Conservation (phyloP, 805 yeast genomes). For the Ogataea trehalophila region DNA sequence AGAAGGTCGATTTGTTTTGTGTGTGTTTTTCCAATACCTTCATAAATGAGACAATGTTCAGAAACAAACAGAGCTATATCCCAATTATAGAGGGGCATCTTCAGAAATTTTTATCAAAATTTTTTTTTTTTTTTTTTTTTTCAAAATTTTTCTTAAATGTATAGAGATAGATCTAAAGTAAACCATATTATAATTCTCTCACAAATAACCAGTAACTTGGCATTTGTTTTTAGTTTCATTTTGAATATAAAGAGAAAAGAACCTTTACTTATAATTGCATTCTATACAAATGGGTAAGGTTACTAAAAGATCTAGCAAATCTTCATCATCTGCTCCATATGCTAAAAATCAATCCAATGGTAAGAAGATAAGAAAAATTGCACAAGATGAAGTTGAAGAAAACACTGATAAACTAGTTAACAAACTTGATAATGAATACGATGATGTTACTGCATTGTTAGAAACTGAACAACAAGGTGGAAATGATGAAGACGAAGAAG, state of each 20-base stretch:
- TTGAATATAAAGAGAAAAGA: too few species aligned
- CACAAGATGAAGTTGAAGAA: slow-evolving; percentile 18
- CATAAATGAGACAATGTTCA: too few species aligned
- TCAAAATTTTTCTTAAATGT: neutral
- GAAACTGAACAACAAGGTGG: slow-evolving; percentile 22
- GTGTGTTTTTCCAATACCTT: too few species aligned
- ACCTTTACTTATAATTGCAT: too few species aligned
- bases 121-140: neutral
- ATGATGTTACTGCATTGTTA: slow-evolving; percentile 50
- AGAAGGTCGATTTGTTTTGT: too few species aligned
- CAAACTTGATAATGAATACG: slow-evolving; percentile 51
- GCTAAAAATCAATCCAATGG: slow-evolving; percentile 11
- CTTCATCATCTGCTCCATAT: slow-evolving; percentile 2
- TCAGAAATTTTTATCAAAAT: too few species aligned
- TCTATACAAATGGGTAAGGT: neutral
- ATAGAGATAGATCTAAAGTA: too few species aligned
- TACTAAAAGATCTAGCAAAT: slow-evolving; percentile 1
- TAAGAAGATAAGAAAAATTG: slow-evolving; percentile 1
- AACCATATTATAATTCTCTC: too few species aligned
- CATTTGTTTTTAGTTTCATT: too few species aligned
- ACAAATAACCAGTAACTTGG: too few species aligned
- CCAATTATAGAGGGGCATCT: too few species aligned
- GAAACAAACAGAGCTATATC: too few species aligned
- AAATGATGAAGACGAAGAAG: slow-evolving; percentile 24
- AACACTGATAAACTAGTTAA: slow-evolving; percentile 43